Evolutionary conservation across 2,329 filamentous ascomycete genomes (phyloP).

Genomic region (Penicillium frequentans): DNA sequence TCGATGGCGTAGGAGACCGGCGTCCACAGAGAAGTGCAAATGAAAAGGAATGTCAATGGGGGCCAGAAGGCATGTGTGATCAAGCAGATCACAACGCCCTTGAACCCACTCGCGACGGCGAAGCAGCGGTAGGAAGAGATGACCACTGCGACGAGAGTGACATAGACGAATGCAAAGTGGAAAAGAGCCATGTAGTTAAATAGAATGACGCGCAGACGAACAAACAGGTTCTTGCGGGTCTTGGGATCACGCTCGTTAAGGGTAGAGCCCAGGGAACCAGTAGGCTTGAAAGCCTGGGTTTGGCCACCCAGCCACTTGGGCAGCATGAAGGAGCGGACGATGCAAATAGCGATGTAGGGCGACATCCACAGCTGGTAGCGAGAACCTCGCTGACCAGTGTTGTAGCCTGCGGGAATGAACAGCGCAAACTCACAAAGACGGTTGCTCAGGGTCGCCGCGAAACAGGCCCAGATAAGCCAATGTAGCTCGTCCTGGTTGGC

Average conservation of each 20-base stretch:
- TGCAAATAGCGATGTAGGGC: slow-evolving; percentile 59
- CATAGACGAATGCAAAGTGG: slow-evolving; percentile 57
- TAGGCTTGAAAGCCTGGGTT: slow-evolving; percentile 60
- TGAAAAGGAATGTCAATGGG: slow-evolving; percentile 58
- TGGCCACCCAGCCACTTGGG: slow-evolving; percentile 62
- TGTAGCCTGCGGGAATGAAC: slow-evolving; percentile 61
- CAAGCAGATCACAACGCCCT: slow-evolving; percentile 51
- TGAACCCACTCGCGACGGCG: slow-evolving; percentile 37
- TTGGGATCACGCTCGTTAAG: slow-evolving; percentile 58
- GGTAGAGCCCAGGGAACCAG: slow-evolving; percentile 57
- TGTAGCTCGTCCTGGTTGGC: slow-evolving; percentile 54
- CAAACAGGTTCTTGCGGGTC: slow-evolving; percentile 45
- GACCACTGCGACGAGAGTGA: slow-evolving; percentile 53
- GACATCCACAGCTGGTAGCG: slow-evolving; percentile 64
- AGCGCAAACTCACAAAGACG: slow-evolving; percentile 59
- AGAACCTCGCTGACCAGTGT: slow-evolving; percentile 58
- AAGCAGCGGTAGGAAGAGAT: slow-evolving; percentile 55
- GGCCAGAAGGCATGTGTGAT: slow-evolving; percentile 65
- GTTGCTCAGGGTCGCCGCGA: slow-evolving; percentile 52
- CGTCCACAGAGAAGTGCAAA: slow-evolving; percentile 57
- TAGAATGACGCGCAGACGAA: slow-evolving; percentile 56
- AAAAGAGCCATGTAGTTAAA: slow-evolving; percentile 58
- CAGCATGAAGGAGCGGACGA: slow-evolving; percentile 59
- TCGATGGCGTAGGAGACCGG: slow-evolving; percentile 62
- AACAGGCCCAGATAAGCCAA: slow-evolving; percentile 59